Conservation (phyloP, 2,329 filamentous ascomycete genomes). For the Exophiala dermatitidis region DNA sequence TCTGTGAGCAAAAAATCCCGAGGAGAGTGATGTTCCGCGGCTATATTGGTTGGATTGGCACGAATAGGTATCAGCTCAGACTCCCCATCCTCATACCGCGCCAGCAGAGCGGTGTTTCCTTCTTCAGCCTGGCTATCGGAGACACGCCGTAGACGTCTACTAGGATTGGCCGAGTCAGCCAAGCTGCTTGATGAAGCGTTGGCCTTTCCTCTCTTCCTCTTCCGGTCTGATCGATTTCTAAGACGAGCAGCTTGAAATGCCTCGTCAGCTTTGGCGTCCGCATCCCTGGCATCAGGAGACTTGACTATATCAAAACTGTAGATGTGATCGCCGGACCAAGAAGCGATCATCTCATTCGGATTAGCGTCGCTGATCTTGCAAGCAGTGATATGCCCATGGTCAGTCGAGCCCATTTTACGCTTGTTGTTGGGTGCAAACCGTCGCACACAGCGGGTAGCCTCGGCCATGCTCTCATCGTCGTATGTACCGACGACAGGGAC, state of each 20-base stretch:
- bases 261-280: slow-evolving; percentile 28
- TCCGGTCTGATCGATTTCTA: slow-evolving; percentile 39
- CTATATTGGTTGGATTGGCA: neutral
- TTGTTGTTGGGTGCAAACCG: slow-evolving; percentile 59
- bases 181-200: slow-evolving; percentile 37
- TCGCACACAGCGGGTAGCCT: slow-evolving; percentile 58
- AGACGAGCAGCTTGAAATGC: slow-evolving; percentile 30
- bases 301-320: slow-evolving; percentile 59
- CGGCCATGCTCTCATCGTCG: slow-evolving; percentile 50
- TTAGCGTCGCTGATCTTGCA: slow-evolving; percentile 64
- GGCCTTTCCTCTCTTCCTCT: slow-evolving; percentile 51
- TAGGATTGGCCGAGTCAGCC: slow-evolving; percentile 37
- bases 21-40: slow-evolving; percentile 28
- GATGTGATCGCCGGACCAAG: slow-evolving; percentile 61
- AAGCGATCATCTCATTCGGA: slow-evolving; percentile 60
- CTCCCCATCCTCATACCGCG: slow-evolving; percentile 55
- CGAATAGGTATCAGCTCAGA: slow-evolving; percentile 50
- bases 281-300: slow-evolving; percentile 49
- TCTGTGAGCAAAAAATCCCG: slow-evolving; percentile 45
- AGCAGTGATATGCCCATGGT: slow-evolving; percentile 60
- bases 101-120: slow-evolving; percentile 46
- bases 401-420: slow-evolving; percentile 45
- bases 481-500: slow-evolving; percentile 39
- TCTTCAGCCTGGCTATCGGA: slow-evolving; percentile 35
- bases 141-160: slow-evolving; percentile 44